These are phyloP conservation scores for Pyronema omphalodes DNA, from an alignment of 495 filamentous ascomycete species.

Conservation along the genomic window DNA sequence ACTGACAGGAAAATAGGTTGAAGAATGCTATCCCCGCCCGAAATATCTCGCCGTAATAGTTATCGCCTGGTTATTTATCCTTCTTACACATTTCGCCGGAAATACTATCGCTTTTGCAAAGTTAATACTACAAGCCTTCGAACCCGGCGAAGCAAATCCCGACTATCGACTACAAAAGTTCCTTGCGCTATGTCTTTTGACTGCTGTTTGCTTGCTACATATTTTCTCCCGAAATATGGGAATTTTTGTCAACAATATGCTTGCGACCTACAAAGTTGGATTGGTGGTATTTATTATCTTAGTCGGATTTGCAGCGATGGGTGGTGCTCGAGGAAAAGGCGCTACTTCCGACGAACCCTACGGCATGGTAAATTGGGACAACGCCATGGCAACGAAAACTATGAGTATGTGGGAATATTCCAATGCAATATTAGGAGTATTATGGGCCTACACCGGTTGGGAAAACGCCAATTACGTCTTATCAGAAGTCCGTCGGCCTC, in stretches of 20 bases:
- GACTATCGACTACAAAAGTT: slow-evolving; percentile 21
- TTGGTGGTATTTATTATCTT: slow-evolving; percentile 16
- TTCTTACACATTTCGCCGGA: slow-evolving; percentile 16
- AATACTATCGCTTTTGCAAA: slow-evolving; percentile 21
- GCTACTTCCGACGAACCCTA: slow-evolving; percentile 4
- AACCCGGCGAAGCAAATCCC: slow-evolving; percentile 6
- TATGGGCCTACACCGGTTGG: slow-evolving; percentile 19
- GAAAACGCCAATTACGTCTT: slow-evolving; percentile 23
- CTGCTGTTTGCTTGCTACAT: slow-evolving; percentile 17
- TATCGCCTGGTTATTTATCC: slow-evolving; percentile 15
- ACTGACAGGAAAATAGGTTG: slow-evolving; percentile 8
- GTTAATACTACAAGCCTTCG: slow-evolving; percentile 14
- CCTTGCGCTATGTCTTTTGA: slow-evolving; percentile 15
- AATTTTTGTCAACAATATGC: slow-evolving; percentile 15
- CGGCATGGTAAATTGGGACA: slow-evolving; percentile 9
- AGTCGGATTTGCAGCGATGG: slow-evolving; percentile 16
- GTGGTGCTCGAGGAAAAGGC: slow-evolving; percentile 10
- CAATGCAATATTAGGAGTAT: slow-evolving; percentile 15
- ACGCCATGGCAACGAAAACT: slow-evolving; percentile 5
- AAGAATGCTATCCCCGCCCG: slow-evolving; percentile 13
- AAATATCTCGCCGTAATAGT: slow-evolving; percentile 17
- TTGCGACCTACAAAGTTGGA: slow-evolving; percentile 15
- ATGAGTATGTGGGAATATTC: slow-evolving; percentile 11
- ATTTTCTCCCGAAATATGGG: slow-evolving; percentile 17
- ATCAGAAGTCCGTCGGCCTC: slow-evolving; percentile 16